Evolutionary conservation across 2,329 filamentous ascomycete species (phyloP).

Genomic region (Mariannaea sp.): DNA sequence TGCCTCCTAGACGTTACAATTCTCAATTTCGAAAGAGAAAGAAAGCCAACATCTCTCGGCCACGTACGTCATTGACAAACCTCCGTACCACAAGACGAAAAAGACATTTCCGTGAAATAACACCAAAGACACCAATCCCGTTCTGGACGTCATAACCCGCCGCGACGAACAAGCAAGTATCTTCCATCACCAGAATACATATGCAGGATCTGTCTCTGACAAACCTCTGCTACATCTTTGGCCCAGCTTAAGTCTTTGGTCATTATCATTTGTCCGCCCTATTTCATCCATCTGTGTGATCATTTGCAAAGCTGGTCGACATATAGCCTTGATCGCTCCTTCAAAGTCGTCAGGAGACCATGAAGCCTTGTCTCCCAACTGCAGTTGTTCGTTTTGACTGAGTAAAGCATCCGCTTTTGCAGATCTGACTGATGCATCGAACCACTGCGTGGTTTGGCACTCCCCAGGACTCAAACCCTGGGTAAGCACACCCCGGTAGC

Average conservation of each 20-base stretch:
- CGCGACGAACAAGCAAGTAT: slow-evolving; percentile 18
- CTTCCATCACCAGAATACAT: slow-evolving; percentile 28
- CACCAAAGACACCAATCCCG: too few relatives aligned
- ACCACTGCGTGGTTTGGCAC: slow-evolving; percentile 31
- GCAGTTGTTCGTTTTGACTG: slow-evolving; percentile 34
- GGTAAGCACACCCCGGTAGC: slow-evolving; percentile 21
- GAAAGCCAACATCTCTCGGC: too few relatives aligned
- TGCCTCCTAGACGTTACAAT: too few relatives aligned
- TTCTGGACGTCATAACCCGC: slow-evolving; percentile 33
- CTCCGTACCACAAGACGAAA: too few relatives aligned
- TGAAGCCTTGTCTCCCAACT: slow-evolving; percentile 32
- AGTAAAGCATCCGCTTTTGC: slow-evolving; percentile 25
- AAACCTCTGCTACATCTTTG: slow-evolving; percentile 13
- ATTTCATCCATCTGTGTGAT: slow-evolving; percentile 41
- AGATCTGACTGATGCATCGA: slow-evolving; percentile 39
- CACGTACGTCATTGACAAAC: too few relatives aligned
- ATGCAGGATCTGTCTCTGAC: slow-evolving; percentile 5
- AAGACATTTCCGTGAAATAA: too few relatives aligned
- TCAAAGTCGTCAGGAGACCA: slow-evolving; percentile 37
- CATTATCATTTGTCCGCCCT: slow-evolving; percentile 38
- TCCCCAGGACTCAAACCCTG: slow-evolving; percentile 8
- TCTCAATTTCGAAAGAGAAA: too few relatives aligned
- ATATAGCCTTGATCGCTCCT: slow-evolving; percentile 36
- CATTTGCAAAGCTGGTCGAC: slow-evolving; percentile 38
- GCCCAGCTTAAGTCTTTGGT: slow-evolving; percentile 16